These are phyloP conservation scores for Rhododendron kiyosumense DNA, from an alignment of 148 eudicot genomes.

Conservation along the genomic window DNA sequence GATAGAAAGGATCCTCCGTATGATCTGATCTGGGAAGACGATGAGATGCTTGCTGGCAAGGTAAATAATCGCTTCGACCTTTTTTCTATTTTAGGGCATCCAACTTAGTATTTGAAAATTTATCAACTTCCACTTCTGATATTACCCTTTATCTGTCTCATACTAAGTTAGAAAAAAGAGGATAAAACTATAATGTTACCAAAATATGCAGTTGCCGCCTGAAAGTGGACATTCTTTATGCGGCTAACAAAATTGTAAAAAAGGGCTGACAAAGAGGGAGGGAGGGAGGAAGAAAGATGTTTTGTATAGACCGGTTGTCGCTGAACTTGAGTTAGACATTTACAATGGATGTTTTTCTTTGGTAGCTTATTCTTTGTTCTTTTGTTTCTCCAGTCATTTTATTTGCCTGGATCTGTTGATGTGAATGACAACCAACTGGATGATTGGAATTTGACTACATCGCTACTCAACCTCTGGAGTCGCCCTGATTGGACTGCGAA, in stretches of 20 bases:
- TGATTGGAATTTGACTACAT: slow-evolving; percentile 67
- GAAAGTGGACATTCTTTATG: neutral
- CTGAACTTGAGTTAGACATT: neutral
- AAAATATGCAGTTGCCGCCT: neutral
- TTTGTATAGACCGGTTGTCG: neutral
- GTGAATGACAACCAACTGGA: slow-evolving; percentile 72
- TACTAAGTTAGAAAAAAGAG: neutral
- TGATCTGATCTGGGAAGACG: slow-evolving; percentile 85
- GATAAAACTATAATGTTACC: neutral
- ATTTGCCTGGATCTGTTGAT: slow-evolving; percentile 91
- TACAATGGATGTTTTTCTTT: neutral
- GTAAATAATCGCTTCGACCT: slow-evolving; percentile 22
- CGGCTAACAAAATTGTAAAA: neutral
- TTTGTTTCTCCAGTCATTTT: slow-evolving; percentile 59
- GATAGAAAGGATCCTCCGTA: slow-evolving; percentile 53
- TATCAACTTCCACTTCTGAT: neutral
- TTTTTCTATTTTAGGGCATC: neutral
- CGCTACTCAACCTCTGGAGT: slow-evolving; percentile 90
- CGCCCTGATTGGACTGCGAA: slow-evolving; percentile 56
- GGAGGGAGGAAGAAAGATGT: neutral
- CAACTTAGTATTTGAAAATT: neutral
- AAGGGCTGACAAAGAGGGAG: neutral
- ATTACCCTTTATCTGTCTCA: neutral
- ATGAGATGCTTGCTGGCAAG: slow-evolving; percentile 65
- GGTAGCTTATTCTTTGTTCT: neutral